Evolutionary conservation across 2,329 filamentous ascomycete species (phyloP).

Genomic region (Cladosporium sp.): DNA sequence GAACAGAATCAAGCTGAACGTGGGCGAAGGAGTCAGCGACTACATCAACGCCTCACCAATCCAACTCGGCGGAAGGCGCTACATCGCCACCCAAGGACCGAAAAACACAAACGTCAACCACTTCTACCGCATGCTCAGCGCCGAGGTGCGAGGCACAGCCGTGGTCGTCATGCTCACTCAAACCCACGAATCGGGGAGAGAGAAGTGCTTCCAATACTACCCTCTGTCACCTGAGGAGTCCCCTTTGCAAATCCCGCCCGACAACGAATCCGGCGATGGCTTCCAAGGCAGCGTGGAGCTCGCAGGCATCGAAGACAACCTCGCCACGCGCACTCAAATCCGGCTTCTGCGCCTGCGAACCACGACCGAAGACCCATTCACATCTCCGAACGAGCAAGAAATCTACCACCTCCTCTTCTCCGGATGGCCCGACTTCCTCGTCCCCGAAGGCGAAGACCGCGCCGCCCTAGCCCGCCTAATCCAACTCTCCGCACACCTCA

Average conservation of each 20-base stretch:
- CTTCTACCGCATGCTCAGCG: conserved; percentile 91
- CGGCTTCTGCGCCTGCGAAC: conserved; percentile 61
- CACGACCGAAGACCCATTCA: conserved; percentile 34
- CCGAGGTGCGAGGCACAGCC: conserved; percentile 53
- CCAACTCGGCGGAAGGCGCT: conserved; percentile 48
- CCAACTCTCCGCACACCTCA: conserved; percentile 58
- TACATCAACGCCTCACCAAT: conserved; percentile 53
- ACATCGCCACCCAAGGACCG: conserved; percentile 88
- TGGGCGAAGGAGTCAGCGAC: conserved; percentile 60
- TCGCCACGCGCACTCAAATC: conserved; percentile 60
- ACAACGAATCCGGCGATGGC: conserved; percentile 32
- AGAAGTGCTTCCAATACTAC: conserved; percentile 91
- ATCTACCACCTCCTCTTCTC: conserved; percentile 84
- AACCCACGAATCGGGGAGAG: conserved; percentile 68
- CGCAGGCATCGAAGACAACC: conserved; percentile 51
- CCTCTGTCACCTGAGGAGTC: conserved; percentile 28
- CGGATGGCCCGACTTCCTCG: conserved; percentile 86
- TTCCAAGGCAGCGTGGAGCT: conserved; percentile 68
- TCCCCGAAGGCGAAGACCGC: conserved; percentile 66
- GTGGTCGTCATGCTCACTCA: conserved; percentile 95
- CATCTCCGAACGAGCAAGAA: conserved; percentile 52
- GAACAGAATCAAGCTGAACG: conserved; percentile 76
- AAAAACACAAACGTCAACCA: conserved; percentile 71
- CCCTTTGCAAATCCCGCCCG: conserved; percentile 24
- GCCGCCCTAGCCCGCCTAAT: conserved; percentile 67